Percentiles rank a stretch among this genome's conserved stretches.
phyloP scores from a whole-genome alignment of 2,329 filamentous ascomycete species.

The Trichoderma asperellum region DNA sequence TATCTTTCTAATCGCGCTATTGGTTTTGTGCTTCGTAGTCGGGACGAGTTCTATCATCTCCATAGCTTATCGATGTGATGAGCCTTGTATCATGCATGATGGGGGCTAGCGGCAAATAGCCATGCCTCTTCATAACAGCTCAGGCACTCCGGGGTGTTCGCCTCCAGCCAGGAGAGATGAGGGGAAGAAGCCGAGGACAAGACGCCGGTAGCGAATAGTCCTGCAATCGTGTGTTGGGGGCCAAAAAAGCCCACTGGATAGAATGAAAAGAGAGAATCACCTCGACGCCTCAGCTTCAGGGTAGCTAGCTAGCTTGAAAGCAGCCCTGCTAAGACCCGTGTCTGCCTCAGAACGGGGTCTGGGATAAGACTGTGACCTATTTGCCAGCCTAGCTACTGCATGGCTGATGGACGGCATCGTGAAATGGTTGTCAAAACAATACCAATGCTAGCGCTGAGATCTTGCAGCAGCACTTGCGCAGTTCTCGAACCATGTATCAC shows the following conservation, averaged over 20 bases:
- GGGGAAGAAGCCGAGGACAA: not conserved
- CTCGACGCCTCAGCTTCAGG: constrained; percentile 10
- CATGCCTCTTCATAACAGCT: not conserved
- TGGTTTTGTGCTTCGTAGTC: not conserved
- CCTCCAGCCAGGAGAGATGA: not conserved
- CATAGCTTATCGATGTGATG: not conserved
- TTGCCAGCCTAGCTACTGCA: not conserved
- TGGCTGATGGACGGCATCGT: not conserved
- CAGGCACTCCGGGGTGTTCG: not conserved
- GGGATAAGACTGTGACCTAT: not conserved
- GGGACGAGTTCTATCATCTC: not conserved
- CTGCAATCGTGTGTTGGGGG: not conserved
- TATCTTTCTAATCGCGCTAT: not conserved
- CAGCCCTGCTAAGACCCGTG: not conserved
- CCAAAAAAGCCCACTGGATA: not conserved
- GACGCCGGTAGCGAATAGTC: not conserved
- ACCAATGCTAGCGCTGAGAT: not conserved
- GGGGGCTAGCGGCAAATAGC: not conserved
- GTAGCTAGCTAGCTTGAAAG: not conserved
- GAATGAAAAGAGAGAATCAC: not conserved
- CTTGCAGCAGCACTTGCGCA: not conserved
- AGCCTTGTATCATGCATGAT: constrained; percentile 4
- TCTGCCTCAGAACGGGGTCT: not conserved
- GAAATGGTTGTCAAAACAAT: not conserved
- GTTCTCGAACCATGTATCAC: not conserved